These are phyloP conservation scores for Epichloe coenophiala DNA, from an alignment of 2,329 filamentous ascomycete species.

Conservation along the genomic window DNA sequence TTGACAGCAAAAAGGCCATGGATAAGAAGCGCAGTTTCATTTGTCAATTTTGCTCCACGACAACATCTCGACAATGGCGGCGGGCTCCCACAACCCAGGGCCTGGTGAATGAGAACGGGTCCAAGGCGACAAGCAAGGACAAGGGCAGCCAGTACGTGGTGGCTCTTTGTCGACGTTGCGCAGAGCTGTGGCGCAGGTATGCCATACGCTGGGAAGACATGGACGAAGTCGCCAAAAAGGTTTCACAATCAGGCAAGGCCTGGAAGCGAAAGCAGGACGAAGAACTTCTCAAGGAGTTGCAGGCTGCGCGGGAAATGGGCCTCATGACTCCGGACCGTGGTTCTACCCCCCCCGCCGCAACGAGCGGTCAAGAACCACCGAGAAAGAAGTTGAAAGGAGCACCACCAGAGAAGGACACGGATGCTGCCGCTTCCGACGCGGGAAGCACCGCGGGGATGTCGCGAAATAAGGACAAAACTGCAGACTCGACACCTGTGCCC, in stretches of 20 bases:
- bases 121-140: constrained; percentile 52
- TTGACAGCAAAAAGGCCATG: constrained; percentile 77
- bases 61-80: constrained; percentile 77
- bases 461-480: constrained; percentile 49
- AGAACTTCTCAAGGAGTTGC: constrained; percentile 66
- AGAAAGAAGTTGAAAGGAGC: constrained; percentile 51
- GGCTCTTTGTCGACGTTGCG: constrained; percentile 80
- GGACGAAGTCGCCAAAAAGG: constrained; percentile 86
- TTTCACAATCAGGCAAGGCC: constrained; percentile 62
- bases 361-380: constrained; percentile 36
- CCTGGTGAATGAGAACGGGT: constrained; percentile 49
- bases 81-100: constrained; percentile 70
- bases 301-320: constrained; percentile 47
- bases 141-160: constrained; percentile 63
- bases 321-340: constrained; percentile 29
- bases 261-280: constrained; percentile 88
- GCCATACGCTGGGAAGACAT: constrained; percentile 91
- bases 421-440: constrained; percentile 31
- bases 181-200: constrained; percentile 89
- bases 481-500: constrained; percentile 46
- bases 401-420: constrained; percentile 34
- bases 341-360: constrained; percentile 20
- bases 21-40: constrained; percentile 71
- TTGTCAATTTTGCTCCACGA: constrained; percentile 84
- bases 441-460: constrained; percentile 23